Base-by-base conservation (phyloP, 2,329 filamentous ascomycete genomes). In the Colletotrichum lini region DNA sequence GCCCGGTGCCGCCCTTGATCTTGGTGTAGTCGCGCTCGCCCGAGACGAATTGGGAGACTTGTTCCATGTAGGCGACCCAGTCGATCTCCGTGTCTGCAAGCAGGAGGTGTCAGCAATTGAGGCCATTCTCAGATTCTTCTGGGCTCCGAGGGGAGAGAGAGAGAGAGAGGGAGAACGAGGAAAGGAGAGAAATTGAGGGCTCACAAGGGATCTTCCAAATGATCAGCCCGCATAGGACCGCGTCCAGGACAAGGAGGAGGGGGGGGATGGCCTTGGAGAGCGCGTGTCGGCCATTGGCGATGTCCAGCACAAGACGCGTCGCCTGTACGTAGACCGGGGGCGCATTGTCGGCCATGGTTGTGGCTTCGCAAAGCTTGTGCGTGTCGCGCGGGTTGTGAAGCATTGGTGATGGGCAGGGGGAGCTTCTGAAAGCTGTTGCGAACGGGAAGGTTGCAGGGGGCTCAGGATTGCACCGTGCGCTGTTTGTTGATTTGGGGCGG, bases 61-160 rank as follows among this genome's bases (percentile, higher is more conserved):
- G 96, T 80, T 98, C 89, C 95, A 99, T 98, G 82, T 99, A 99
- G 0, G 96, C 94, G 70, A 88, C 89, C 96, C 96, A 99, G 83
- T 99, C 96, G 78, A 99, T 99, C 82, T 99, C 96, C 53, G 96
- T 99, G 80, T 99, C 96, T 88, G 75, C 53, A 58, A 54, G 30
- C 50, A 38, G 35, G 8, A 1, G 21, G 49, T 21, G 52, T 65
- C 54, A 72, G 65, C 53, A 16, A 16, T 44, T 18, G 49, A 16
- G 35, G 9, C 21, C 45, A 18, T 35, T 50, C 38, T 8, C 47
- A 21, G 9, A 9, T 38, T 38, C 35, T 10, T 38, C 35, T 38
- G 0, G 9, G 35, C 35, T 38, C 35, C 9, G 35, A 3, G 8
- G 35, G 2, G 30, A 35, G 30, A 35, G 30, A 35, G 30, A 9